Evolutionary conservation across 331 rosid species (phyloP).

Genomic region (Acacia concinna): DNA sequence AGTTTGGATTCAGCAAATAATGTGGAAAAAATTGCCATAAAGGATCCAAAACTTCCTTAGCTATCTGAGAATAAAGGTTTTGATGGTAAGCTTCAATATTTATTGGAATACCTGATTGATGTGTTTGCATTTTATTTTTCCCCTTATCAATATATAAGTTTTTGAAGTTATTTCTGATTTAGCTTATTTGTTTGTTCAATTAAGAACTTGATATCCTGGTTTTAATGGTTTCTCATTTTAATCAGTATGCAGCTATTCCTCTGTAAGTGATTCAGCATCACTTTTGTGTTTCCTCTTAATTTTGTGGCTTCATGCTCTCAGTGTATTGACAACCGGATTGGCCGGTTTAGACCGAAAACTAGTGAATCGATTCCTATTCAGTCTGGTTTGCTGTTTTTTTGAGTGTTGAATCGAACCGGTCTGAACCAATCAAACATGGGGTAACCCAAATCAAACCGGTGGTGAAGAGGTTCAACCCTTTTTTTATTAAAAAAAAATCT

Average conservation of each 20-base stretch:
- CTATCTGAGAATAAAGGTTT: slow-evolving; percentile 28
- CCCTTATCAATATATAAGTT: not conserved
- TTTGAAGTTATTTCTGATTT: not conserved
- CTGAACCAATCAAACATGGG: too few species aligned
- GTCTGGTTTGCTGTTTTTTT: too few species aligned
- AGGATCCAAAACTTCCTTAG: slow-evolving; percentile 33
- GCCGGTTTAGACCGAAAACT: too few species aligned
- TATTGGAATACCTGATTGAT: slow-evolving; percentile 8
- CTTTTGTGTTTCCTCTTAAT: not conserved
- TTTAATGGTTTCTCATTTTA: not conserved
- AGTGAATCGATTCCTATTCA: too few species aligned
- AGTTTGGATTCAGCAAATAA: slow-evolving; percentile 31
- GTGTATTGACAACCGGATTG: too few species aligned
- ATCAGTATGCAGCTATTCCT: not conserved
- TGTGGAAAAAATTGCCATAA: slow-evolving; percentile 32
- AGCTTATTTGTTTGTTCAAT: not conserved
- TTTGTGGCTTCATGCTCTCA: not conserved
- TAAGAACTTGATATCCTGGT: not conserved
- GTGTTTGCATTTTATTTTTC: not conserved
- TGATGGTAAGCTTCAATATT: slow-evolving; percentile 42
- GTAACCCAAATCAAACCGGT: too few species aligned
- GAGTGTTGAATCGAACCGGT: too few species aligned
- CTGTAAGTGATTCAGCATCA: not conserved
- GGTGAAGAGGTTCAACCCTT: too few species aligned
- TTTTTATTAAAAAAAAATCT: too few species aligned